Evolutionary conservation across 2,329 filamentous ascomycete species (phyloP).

Genomic region (Scopulariopsis brevicaulis): DNA sequence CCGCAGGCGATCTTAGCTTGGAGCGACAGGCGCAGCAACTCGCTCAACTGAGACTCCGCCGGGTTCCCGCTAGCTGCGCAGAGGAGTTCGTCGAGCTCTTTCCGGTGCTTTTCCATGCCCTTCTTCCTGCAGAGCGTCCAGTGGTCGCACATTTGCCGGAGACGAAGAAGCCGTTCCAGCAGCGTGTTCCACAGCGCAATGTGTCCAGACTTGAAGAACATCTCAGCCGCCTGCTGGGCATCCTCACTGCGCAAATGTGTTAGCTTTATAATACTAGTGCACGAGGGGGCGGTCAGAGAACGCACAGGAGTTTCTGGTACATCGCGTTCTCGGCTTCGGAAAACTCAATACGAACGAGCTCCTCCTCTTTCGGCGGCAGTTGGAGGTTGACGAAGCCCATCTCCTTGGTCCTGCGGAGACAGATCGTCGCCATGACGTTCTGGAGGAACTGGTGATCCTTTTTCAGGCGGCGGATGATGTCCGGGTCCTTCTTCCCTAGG

Average conservation of each 20-base stretch:
- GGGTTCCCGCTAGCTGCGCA: constrained; percentile 38
- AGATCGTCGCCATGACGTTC: constrained; percentile 68
- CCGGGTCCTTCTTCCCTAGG: constrained; percentile 50
- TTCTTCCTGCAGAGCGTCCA: constrained; percentile 66
- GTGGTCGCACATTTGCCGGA: constrained; percentile 81
- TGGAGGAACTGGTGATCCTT: constrained; percentile 58
- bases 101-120: constrained; percentile 61
- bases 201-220: constrained; percentile 34
- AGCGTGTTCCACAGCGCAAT: constrained; percentile 23
- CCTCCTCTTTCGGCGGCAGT: constrained; percentile 67
- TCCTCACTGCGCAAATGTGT: constrained; percentile 39
- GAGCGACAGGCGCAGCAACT: constrained; percentile 64
- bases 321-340: constrained; percentile 62
- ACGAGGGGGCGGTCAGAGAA: constrained; percentile 10
- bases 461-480: constrained; percentile 60
- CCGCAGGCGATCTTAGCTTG: constrained; percentile 64
- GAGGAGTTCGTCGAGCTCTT: constrained; percentile 44
- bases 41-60: constrained; percentile 61
- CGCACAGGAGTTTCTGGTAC: constrained; percentile 62
- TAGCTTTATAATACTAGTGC: constrained; percentile 8
- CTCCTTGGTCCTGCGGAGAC: constrained; percentile 71
- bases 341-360: constrained; percentile 65
- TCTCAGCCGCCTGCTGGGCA: constrained; percentile 36
- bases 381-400: constrained; percentile 81
- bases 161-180: constrained; percentile 69